Evolutionary conservation across 768 basidiomycete genomes (phyloP).

Genomic region (Suillus clintonianus): DNA sequence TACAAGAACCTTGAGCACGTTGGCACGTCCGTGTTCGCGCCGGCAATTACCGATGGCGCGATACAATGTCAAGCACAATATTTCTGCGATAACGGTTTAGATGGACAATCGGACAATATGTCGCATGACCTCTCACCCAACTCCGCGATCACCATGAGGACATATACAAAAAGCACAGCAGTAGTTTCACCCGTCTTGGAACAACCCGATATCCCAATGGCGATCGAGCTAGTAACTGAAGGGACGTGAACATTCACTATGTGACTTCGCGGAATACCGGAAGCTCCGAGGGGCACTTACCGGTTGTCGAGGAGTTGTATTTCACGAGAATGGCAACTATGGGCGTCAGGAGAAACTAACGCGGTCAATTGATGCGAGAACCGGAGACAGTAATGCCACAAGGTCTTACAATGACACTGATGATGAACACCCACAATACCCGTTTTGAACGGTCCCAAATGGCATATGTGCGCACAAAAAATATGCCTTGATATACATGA

Average conservation of each 20-base stretch:
- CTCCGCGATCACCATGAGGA: neutral
- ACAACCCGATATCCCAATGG: neutral
- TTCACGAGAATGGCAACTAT: neutral
- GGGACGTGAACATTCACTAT: neutral
- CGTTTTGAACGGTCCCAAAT: constrained; percentile 2
- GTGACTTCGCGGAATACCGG: neutral
- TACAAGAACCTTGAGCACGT: neutral
- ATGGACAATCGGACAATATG: neutral
- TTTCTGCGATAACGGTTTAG: neutral
- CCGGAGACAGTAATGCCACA: too few species aligned
- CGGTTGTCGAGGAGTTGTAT: neutral
- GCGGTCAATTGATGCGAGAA: neutral
- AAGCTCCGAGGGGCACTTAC: neutral
- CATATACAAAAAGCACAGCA: neutral
- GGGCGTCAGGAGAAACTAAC: neutral
- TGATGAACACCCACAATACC: neutral
- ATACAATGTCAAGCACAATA: constrained; percentile 1
- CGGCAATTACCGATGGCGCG: neutral
- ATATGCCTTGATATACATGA: neutral
- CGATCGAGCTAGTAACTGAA: neutral
- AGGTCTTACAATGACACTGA: neutral
- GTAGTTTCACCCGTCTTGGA: neutral
- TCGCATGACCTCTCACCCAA: neutral
- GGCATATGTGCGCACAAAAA: constrained; percentile 5
- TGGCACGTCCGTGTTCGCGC: too few species aligned